These are phyloP conservation scores for Candida berthetii DNA, from an alignment of 805 yeast species.

Conservation along the genomic window DNA sequence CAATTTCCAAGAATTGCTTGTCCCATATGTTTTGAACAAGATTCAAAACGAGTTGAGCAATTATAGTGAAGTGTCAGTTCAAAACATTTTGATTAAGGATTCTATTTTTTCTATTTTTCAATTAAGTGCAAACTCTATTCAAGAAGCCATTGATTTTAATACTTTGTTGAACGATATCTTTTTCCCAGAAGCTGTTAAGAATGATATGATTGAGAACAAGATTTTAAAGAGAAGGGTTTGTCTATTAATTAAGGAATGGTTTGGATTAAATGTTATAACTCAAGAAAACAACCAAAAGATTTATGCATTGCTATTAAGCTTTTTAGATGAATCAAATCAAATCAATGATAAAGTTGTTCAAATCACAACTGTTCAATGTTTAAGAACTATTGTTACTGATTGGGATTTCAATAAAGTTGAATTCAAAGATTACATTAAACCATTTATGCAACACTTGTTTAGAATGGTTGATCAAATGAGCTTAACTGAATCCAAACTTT, in stretches of 20 bases:
- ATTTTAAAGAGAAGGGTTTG: conserved; percentile 75
- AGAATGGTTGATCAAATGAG: conserved; percentile 42
- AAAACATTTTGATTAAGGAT: conserved; percentile 65
- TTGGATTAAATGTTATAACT: conserved; percentile 52
- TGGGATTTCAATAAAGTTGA: conserved; percentile 74
- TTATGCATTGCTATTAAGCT: conserved; percentile 47
- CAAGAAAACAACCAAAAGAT: conserved; percentile 49
- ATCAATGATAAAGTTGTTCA: conserved; percentile 75
- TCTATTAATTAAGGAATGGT: conserved; percentile 76
- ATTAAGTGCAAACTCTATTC: conserved; percentile 60
- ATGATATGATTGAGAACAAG: conserved; percentile 42
- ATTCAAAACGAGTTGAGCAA: conserved; percentile 36
- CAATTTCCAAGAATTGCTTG: conserved; percentile 50
- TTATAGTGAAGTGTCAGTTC: conserved; percentile 25
- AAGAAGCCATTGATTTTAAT: conserved; percentile 64
- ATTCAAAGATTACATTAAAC: conserved; percentile 60
- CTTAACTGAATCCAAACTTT: conserved; percentile 72
- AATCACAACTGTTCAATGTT: conserved; percentile 65
- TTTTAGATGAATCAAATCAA: conserved; percentile 39
- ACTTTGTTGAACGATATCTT: conserved; percentile 50
- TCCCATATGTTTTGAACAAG: conserved; percentile 51
- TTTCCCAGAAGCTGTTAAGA: conserved; percentile 51
- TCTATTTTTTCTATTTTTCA: conserved; percentile 81
- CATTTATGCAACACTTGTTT: conserved; percentile 43
- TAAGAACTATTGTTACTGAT: conserved; percentile 69